Percentiles rank a stretch among this genome's conserved stretches.
These are phyloP conservation scores for Aspergillus sojae DNA, from an alignment of 2,329 filamentous ascomycete species.

Conservation along the genomic window DNA sequence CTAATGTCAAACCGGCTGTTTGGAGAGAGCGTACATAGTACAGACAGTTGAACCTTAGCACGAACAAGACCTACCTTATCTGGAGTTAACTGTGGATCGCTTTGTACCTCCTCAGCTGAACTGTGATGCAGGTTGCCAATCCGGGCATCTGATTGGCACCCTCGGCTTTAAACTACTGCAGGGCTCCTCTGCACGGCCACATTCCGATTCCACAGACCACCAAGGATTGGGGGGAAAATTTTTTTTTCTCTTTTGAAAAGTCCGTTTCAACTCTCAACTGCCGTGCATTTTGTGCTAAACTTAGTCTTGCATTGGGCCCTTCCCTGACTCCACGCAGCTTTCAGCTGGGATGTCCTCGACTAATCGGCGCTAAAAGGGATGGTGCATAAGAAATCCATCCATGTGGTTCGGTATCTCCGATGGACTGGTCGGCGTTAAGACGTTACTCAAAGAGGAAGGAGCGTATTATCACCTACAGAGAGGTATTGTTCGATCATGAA, in stretches of 20 bases:
- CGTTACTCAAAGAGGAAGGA: background rate
- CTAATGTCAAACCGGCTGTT: background rate
- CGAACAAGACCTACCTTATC: background rate
- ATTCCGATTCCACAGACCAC: constrained; percentile 8
- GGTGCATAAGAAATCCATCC: background rate
- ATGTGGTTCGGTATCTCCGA: constrained; percentile 16
- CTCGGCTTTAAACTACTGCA: constrained; percentile 16
- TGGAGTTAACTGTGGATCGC: background rate
- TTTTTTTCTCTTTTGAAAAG: background rate
- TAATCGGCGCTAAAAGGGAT: background rate
- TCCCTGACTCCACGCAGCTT: constrained; percentile 5
- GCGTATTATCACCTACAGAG: too few species aligned
- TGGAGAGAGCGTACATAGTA: too few species aligned
- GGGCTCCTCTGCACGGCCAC: constrained; percentile 17
- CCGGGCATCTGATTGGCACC: constrained; percentile 10
- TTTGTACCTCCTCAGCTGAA: constrained; percentile 16
- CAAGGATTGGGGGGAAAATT: background rate
- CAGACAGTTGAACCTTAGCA: too few species aligned
- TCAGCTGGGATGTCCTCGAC: constrained; percentile 20
- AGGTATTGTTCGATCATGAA: too few species aligned
- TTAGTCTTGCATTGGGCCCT: constrained; percentile 2
- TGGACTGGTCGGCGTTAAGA: background rate
- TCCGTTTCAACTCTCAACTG: constrained; percentile 9
- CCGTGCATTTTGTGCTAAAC: constrained; percentile 9
- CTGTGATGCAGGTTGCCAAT: background rate